Conservation (phyloP, 2,329 filamentous ascomycete genomes). For the Phaeosphaeria sp. region DNA sequence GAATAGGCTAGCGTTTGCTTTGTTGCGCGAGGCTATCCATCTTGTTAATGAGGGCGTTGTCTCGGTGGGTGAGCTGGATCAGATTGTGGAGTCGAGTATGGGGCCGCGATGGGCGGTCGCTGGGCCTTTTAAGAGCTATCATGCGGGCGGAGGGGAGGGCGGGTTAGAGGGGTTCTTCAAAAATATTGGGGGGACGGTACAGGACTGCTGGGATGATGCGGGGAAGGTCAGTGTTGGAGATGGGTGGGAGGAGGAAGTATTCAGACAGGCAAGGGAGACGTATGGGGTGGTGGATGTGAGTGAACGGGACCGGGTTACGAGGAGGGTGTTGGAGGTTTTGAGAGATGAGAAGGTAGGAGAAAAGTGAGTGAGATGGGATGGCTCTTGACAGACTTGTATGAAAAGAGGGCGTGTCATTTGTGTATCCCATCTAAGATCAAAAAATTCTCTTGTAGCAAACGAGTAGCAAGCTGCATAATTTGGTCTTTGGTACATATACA, state of each 20-base stretch:
- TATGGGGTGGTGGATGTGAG: conserved; percentile 55
- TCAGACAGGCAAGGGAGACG: conserved; percentile 53
- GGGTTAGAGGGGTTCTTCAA: conserved; percentile 62
- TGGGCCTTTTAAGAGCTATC: conserved; percentile 66
- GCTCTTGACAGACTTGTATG: no score
- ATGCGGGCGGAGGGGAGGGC: conserved; percentile 63
- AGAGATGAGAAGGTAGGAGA: conserved; percentile 31
- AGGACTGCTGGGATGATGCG: conserved; percentile 61
- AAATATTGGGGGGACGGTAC: conserved; percentile 64
- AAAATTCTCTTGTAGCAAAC: no score
- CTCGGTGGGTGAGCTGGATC: conserved; percentile 60
- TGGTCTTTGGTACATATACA: no score
- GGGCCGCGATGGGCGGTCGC: conserved; percentile 39
- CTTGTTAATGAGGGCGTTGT: conserved; percentile 62
- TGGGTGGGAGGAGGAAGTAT: conserved; percentile 57
- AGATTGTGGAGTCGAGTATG: conserved; percentile 47
- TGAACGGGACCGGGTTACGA: conserved; percentile 53
- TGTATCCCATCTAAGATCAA: no score
- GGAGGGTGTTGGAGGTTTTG: conserved; percentile 50
- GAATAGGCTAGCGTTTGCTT: conserved; percentile 64
- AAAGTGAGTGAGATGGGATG: no score
- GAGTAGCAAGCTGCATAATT: no score
- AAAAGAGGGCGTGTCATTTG: no score
- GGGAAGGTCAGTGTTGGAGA: conserved; percentile 53
- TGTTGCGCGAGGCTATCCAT: conserved; percentile 63